These are phyloP conservation scores for Mycena latifolia DNA, from an alignment of 768 basidiomycete genomes.

Conservation along the genomic window DNA sequence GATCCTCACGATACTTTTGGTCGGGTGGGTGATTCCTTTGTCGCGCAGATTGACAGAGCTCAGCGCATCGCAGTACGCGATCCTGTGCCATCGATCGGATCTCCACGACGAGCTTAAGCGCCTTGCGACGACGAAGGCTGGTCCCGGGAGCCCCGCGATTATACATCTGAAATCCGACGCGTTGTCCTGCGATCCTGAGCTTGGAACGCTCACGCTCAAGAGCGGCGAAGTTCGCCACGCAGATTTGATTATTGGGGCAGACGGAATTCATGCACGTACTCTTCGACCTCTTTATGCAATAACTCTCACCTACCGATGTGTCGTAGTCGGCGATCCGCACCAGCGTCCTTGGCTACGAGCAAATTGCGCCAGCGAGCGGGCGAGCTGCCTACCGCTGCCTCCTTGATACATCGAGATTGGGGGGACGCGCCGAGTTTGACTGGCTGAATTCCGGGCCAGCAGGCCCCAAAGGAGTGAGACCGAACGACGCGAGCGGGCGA, in stretches of 20 bases:
- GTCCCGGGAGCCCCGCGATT: background rate
- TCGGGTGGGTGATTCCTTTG: background rate
- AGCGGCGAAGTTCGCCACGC: constrained; percentile 13
- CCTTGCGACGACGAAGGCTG: background rate
- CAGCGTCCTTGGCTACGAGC: constrained; percentile 10
- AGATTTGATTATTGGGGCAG: constrained; percentile 15
- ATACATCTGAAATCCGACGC: background rate
- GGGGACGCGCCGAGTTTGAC: background rate
- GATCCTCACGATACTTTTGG: constrained; percentile 3
- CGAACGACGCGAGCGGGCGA: background rate
- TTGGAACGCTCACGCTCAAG: constrained; percentile 3
- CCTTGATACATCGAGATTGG: constrained; percentile 1
- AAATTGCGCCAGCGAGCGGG: background rate
- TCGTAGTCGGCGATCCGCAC: constrained; percentile 12
- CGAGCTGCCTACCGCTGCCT: constrained; percentile 17
- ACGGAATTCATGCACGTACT: constrained; percentile 10
- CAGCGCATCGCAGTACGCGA: background rate
- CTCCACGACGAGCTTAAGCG: constrained; percentile 10
- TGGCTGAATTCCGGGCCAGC: background rate
- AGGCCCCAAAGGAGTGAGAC: background rate
- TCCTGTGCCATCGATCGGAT: constrained; percentile 3
- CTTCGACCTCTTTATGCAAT: no score
- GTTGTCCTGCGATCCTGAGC: background rate
- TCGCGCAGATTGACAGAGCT: no score
- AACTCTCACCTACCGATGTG: no score